phyloP scores from a whole-genome alignment of 2,329 filamentous ascomycete species.

The Teratosphaeria nubilosa region DNA sequence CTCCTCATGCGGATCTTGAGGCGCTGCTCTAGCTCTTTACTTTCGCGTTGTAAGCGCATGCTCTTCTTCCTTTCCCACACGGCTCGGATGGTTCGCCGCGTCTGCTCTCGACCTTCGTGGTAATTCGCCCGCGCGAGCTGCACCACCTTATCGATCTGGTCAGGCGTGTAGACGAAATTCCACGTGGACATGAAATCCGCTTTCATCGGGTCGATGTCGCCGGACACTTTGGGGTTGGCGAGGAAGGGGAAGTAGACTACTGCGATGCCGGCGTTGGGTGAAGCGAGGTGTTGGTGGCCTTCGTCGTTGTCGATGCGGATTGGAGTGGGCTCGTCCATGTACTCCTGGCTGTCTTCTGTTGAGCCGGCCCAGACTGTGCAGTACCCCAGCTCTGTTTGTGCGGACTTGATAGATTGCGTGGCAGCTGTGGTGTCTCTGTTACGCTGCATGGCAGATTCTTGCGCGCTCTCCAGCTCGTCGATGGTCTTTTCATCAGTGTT shows the following conservation, averaged over 20 bases:
- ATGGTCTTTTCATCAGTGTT: conserved; percentile 51
- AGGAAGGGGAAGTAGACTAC: conserved; percentile 87
- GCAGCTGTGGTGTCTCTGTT: conserved; percentile 35
- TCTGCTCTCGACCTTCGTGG: conserved; percentile 66
- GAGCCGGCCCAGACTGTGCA: conserved; percentile 94
- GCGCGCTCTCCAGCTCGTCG: conserved; percentile 57
- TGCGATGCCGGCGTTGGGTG: conserved; percentile 72
- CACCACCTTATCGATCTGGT: conserved; percentile 80
- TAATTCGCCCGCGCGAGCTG: conserved; percentile 79
- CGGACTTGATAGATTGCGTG: background rate
- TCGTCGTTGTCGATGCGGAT: background rate
- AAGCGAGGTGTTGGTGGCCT: conserved; percentile 48
- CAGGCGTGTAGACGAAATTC: conserved; percentile 94
- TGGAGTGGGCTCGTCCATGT: conserved; percentile 15
- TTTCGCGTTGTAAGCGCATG: conserved; percentile 46
- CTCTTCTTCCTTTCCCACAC: conserved; percentile 89
- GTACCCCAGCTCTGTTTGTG: conserved; percentile 55
- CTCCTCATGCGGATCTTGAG: conserved; percentile 27
- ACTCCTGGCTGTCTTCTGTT: conserved; percentile 49
- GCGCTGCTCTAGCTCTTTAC: conserved; percentile 28
- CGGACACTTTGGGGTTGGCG: conserved; percentile 66
- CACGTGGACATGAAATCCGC: conserved; percentile 88
- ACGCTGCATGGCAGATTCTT: conserved; percentile 50
- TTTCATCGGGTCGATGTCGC: conserved; percentile 64
- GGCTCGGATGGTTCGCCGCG: conserved; percentile 67